phyloP scores from a whole-genome alignment of 805 yeast genomes.

The Candida parachauliodes region DNA sequence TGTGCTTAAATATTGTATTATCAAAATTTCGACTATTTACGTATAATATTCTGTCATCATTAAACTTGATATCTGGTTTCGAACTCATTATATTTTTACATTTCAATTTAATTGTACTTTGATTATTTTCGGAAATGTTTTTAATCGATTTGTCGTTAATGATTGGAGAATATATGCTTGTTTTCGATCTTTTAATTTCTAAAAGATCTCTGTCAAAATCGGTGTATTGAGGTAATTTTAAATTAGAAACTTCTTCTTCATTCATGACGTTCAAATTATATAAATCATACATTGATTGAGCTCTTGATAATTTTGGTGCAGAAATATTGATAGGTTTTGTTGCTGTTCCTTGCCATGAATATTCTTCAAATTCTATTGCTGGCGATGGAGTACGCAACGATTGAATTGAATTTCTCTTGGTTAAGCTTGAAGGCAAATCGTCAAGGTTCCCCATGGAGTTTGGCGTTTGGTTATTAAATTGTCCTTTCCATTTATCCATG shows the following conservation, averaged over 20 bases:
- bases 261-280: constrained; percentile 12
- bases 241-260: constrained; percentile 2
- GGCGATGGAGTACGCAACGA: constrained; percentile 36
- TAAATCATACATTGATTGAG: constrained; percentile 35
- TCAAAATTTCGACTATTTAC: not conserved
- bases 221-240: not conserved
- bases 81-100: constrained; percentile 23
- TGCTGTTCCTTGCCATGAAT: constrained; percentile 17
- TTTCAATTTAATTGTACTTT: constrained; percentile 17
- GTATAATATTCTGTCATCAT: not conserved
- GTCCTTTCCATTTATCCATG: constrained; percentile 43
- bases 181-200: constrained; percentile 18
- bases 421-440: constrained; percentile 10
- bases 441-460: constrained; percentile 11
- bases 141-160: constrained; percentile 14
- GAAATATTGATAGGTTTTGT: constrained; percentile 15
- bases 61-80: constrained; percentile 1
- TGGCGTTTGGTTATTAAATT: constrained; percentile 18
- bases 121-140: constrained; percentile 20
- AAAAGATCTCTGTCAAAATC: not conserved
- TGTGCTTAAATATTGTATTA: constrained; percentile 13
- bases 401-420: constrained; percentile 24
- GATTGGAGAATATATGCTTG: constrained; percentile 22
- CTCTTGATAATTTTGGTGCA: constrained; percentile 24
- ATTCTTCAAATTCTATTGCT: constrained; percentile 31